Percentiles rank a stretch among this genome's conserved stretches.
Evolutionary conservation across 202 grass and related monocot species (phyloP).

Genomic region (Panicum virgatum): DNA sequence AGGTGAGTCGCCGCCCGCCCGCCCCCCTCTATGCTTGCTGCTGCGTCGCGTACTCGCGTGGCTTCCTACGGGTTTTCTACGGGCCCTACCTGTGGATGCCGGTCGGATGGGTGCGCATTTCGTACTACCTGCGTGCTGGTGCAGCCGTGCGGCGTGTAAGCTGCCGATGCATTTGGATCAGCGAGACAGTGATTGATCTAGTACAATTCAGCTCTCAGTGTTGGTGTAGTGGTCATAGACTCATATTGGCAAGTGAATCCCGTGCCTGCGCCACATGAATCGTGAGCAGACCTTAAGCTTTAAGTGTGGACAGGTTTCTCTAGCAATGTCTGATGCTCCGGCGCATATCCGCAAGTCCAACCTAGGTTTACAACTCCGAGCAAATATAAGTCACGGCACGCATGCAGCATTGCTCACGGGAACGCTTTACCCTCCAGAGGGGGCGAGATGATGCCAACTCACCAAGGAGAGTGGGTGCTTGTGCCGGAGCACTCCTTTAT

Average conservation of each 20-base stretch:
- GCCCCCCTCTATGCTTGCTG: background rate
- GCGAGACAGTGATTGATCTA: background rate
- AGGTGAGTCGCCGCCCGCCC: constrained; percentile 38
- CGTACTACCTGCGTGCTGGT: background rate
- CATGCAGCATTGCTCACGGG: background rate
- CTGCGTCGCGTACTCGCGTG: too few relatives aligned
- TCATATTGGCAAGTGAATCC: background rate
- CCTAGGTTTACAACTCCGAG: background rate
- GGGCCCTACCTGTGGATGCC: too few relatives aligned
- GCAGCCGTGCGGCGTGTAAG: background rate
- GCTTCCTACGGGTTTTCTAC: background rate
- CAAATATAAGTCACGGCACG: background rate
- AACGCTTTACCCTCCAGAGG: too few relatives aligned
- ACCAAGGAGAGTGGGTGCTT: background rate
- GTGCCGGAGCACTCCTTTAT: constrained; percentile 3
- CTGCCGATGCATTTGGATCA: background rate
- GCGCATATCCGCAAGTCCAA: background rate
- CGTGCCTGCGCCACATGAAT: background rate
- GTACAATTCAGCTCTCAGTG: background rate
- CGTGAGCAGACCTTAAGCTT: background rate
- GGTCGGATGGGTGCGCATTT: background rate
- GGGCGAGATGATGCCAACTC: background rate
- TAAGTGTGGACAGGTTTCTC: background rate
- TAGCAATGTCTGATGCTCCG: background rate
- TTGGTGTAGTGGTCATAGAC: background rate